Evolutionary conservation across 495 filamentous ascomycete genomes (phyloP).

Genomic region (Cercophora sp.): DNA sequence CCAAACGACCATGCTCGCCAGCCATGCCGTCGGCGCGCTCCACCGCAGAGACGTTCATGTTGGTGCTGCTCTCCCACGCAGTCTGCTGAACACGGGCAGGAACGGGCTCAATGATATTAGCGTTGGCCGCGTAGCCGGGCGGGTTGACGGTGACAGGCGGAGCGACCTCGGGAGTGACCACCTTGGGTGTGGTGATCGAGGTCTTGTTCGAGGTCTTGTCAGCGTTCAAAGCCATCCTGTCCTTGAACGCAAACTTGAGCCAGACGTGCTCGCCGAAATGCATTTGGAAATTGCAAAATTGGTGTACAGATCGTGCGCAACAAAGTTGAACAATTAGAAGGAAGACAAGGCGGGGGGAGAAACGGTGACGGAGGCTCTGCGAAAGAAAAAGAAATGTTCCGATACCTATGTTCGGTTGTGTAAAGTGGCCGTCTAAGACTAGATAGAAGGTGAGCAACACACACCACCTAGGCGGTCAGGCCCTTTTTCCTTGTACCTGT

Average conservation of each 20-base stretch:
- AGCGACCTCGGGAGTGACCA: background rate
- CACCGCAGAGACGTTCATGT: background rate
- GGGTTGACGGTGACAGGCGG: background rate
- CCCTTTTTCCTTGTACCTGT: no score
- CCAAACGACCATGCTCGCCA: constrained; percentile 1
- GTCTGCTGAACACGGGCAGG: background rate
- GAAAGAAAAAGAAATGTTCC: background rate
- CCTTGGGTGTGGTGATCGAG: background rate
- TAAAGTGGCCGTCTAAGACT: background rate
- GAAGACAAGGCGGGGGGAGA: background rate
- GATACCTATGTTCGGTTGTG: background rate
- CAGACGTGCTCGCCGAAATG: background rate
- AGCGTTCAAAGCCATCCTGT: background rate
- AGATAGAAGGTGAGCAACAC: no score
- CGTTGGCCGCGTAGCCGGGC: background rate
- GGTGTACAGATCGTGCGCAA: background rate
- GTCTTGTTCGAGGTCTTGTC: background rate
- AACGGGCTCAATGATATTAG: background rate
- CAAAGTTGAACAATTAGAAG: background rate
- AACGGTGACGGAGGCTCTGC: background rate
- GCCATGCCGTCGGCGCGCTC: background rate
- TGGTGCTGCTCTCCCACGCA: background rate
- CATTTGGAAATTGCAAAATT: background rate
- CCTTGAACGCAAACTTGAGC: background rate
- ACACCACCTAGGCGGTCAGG: no score